phyloP scores from a whole-genome alignment of 768 basidiomycete species.

The Suillus ampliporus region DNA sequence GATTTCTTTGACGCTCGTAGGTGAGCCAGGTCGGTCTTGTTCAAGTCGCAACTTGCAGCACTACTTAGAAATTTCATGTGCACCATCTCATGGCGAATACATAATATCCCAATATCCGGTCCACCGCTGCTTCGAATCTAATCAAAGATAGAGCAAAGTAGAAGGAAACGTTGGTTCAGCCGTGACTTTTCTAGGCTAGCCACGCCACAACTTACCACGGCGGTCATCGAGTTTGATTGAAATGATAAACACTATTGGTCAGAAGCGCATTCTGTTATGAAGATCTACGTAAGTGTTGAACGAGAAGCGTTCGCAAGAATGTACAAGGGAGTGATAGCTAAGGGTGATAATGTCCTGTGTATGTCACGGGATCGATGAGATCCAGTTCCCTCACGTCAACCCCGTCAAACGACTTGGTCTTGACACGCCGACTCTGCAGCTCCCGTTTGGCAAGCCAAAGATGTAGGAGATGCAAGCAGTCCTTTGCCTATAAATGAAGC shows the following conservation, averaged over 20 bases:
- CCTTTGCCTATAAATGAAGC: conserved; percentile 58
- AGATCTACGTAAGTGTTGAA: not conserved
- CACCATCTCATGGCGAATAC: too few relatives aligned
- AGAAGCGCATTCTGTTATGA: not conserved
- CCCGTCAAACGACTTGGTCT: conserved; percentile 73
- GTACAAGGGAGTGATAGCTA: not conserved
- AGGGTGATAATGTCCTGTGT: conserved; percentile 17
- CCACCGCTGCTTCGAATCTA: too few relatives aligned
- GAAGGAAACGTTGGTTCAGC: not conserved
- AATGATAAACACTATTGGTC: not conserved
- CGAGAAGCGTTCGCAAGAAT: not conserved
- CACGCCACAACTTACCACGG: not conserved
- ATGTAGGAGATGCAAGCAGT: conserved; percentile 69
- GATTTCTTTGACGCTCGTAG: too few relatives aligned
- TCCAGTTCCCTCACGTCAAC: conserved; percentile 73
- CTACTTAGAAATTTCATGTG: too few relatives aligned
- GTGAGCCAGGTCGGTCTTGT: too few relatives aligned
- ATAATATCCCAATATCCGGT: too few relatives aligned
- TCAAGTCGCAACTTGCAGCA: too few relatives aligned
- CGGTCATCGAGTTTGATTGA: not conserved
- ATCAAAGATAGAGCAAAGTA: not conserved
- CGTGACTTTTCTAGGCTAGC: too few relatives aligned
- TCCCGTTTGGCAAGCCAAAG: conserved; percentile 75
- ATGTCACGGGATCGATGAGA: conserved; percentile 49
- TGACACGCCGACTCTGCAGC: conserved; percentile 68